Conservation (phyloP, 2,329 filamentous ascomycete genomes). For the Bimuria novae-zelandiae region DNA sequence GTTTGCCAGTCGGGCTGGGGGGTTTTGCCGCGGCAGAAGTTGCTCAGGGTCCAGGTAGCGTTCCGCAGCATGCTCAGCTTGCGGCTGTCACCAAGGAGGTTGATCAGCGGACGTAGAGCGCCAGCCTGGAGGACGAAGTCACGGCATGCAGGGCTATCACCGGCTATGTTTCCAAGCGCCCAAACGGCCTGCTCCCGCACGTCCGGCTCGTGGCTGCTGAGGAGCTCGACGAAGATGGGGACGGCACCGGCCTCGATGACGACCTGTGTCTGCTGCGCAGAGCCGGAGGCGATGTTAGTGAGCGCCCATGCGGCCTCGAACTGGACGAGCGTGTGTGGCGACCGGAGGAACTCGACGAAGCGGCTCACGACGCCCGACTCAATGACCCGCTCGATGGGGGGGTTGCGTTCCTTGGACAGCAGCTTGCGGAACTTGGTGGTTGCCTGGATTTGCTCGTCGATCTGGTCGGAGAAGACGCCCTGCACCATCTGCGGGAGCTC, state of each 20-base stretch:
- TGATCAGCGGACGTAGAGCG: constrained; percentile 86
- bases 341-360: constrained; percentile 97
- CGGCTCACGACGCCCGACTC: constrained; percentile 97
- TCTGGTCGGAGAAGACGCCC: constrained; percentile 98
- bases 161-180: constrained; percentile 98
- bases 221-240: constrained; percentile 95
- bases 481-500: constrained; percentile 98
- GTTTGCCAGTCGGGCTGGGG: constrained; percentile 98
- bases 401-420: constrained; percentile 97
- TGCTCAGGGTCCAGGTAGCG: constrained; percentile 98
- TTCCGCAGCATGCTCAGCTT: constrained; percentile 99
- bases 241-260: constrained; percentile 98
- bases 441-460: constrained; percentile 94
- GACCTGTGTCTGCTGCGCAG: constrained; percentile 95
- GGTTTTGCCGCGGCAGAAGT: constrained; percentile 99
- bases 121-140: constrained; percentile 94
- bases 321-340: constrained; percentile 95
- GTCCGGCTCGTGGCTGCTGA: constrained; percentile 95
- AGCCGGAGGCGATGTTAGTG: constrained; percentile 98
- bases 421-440: constrained; percentile 99
- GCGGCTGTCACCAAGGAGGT: constrained; percentile 91
- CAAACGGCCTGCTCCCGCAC: constrained; percentile 98
- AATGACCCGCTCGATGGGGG: constrained; percentile 98
- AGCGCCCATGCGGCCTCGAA: constrained; percentile 99
- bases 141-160: constrained; percentile 95